A percentile compares a stretch with the other conserved stretches of the same genome.
Conservation (phyloP, 2,329 filamentous ascomycete species). For the Metarhizium robertsii region DNA sequence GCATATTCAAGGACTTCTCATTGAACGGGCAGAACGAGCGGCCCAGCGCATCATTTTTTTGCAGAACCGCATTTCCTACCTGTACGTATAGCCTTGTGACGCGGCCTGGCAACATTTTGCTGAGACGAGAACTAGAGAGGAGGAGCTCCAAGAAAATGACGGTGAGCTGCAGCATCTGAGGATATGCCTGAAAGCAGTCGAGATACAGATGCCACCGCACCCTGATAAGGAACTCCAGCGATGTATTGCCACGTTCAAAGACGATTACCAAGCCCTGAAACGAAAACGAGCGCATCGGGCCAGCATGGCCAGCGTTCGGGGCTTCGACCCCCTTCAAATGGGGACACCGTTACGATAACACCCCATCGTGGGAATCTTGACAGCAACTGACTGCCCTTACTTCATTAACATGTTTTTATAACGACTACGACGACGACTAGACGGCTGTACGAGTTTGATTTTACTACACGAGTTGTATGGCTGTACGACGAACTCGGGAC, state of each 20-base stretch:
- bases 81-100: slow-evolving; percentile 32
- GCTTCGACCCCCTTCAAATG: slow-evolving; percentile 16
- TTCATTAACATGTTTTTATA: not conserved
- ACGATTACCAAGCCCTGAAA: slow-evolving; percentile 44
- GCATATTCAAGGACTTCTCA: slow-evolving; percentile 54
- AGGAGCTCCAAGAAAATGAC: slow-evolving; percentile 46
- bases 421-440: slow-evolving; percentile 2
- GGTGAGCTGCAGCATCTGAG: slow-evolving; percentile 52
- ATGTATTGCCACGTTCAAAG: slow-evolving; percentile 52
- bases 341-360: slow-evolving; percentile 12
- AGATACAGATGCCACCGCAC: slow-evolving; percentile 45
- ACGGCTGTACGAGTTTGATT: slow-evolving; percentile 5
- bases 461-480: not conserved
- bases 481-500: not conserved
- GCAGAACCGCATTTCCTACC: slow-evolving; percentile 46
- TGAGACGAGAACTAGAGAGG: slow-evolving; percentile 31
- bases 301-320: slow-evolving; percentile 18
- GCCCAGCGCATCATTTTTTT: slow-evolving; percentile 50
- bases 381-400: not conserved
- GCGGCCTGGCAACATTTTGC: not conserved
- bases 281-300: slow-evolving; percentile 29
- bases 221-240: slow-evolving; percentile 47
- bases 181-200: slow-evolving; percentile 53
- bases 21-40: slow-evolving; percentile 47
- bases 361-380: not conserved